Evolutionary conservation across 2,329 filamentous ascomycete genomes (phyloP), one percentile per base, ranked within the genome.

Genomic region (Emergomyces pasteurianus): DNA sequence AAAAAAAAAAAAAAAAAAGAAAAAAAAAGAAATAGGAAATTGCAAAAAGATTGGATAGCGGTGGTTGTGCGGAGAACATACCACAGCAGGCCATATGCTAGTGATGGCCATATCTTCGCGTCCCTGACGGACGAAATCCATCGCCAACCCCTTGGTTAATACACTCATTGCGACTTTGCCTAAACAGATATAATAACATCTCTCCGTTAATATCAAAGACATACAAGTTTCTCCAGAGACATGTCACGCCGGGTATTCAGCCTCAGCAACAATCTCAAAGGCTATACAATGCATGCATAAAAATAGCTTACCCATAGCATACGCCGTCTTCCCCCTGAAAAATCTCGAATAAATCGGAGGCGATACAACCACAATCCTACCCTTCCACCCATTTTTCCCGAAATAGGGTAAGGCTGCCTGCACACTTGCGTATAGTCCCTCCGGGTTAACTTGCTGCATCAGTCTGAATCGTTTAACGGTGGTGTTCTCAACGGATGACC

Each of bases 281-380:
- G 3, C 21, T 21, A n/a, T n/a, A 2, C 46, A 47, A 47, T 16
- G 23, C 46, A 47, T 16, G 28, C n/a, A 28, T 46, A 23, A 46
- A 18, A 26, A 56, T 40, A 40, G 65, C 70, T 65, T 65, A 64
- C 80, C 81, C 74, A 85, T 82, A 0, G 90, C 89, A 74, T 95
- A 95, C 16, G 87, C 89, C 1, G 89, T 89, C 80, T 95, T 95
- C 12, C 90, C 90, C 26, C 88, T 77, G 72, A 94, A 92, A 74
- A 95, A 95, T 36, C 90, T 81, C 64, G 84, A 88, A 73, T 95
- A 95, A 61, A 95, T 92, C 1, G 90, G 90, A 28, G 90, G 90
- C 68, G 85, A 88, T 60, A 95, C 87, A 60, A 94, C 87, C 53
- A 95, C 77, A 63, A 95, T 83, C 31, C 90, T 75, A 0, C 85